These are phyloP conservation scores for Debaryomycetaceae sp. DNA, from an alignment of 1,139 yeast genomes.

Conservation along the genomic window DNA sequence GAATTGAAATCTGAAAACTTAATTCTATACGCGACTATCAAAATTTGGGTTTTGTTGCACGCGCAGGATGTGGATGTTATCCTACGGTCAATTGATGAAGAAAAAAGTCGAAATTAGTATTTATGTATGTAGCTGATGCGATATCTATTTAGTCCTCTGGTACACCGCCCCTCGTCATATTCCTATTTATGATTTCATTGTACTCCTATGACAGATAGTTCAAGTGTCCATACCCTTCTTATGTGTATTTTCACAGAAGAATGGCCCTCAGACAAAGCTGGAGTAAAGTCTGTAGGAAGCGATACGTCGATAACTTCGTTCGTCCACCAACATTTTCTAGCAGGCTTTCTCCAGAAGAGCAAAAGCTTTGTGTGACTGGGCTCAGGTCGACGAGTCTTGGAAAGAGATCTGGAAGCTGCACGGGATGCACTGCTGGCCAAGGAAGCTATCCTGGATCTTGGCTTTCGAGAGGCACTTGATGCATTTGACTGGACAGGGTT, in stretches of 20 bases:
- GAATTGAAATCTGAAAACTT: no score
- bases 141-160: neutral
- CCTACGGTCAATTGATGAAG: no score
- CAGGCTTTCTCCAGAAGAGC: conserved; percentile 96
- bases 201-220: conserved; percentile 59
- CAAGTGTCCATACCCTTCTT: conserved; percentile 83
- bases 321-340: conserved; percentile 99
- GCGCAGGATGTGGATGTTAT: no score
- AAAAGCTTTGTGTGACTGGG: conserved; percentile 65
- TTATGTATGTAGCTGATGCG: neutral
- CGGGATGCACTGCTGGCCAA: conserved; percentile 42
- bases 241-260: conserved; percentile 56
- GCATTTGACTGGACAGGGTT: conserved; percentile 46
- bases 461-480: conserved; percentile 31
- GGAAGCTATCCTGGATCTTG: conserved; percentile 46
- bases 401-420: conserved; percentile 54
- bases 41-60: no score
- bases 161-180: neutral
- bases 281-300: conserved; percentile 29
- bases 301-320: conserved; percentile 57
- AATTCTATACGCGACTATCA: no score
- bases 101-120: no score
- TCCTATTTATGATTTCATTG: conserved; percentile 22
- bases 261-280: conserved; percentile 13
- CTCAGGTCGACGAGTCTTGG: conserved; percentile 35